Evolutionary conservation across 1,284 basidiomycete species (phyloP).

Genomic region (Anthracocystis panici-leucophaei): DNA sequence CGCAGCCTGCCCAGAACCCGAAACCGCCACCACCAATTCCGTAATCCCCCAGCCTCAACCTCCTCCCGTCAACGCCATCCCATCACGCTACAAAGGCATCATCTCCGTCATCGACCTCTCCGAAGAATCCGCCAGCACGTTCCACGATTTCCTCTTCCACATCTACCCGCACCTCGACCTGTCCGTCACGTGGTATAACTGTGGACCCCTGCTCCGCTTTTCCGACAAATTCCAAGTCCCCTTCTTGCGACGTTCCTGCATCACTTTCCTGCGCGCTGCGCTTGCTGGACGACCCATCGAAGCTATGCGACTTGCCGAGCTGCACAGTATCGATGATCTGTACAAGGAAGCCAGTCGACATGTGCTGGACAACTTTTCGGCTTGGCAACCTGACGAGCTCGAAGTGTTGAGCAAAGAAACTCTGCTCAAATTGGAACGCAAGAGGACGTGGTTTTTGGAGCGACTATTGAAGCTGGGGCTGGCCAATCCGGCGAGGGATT

Average conservation of each 20-base stretch:
- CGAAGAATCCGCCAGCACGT: constrained; percentile 53
- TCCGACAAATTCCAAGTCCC: constrained; percentile 58
- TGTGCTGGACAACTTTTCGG: constrained; percentile 56
- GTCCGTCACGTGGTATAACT: constrained; percentile 50
- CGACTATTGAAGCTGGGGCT: constrained; percentile 89
- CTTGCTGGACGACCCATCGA: constrained; percentile 59
- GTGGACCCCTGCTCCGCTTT: constrained; percentile 48
- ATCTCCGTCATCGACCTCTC: constrained; percentile 42
- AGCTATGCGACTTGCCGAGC: constrained; percentile 57
- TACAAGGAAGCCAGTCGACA: constrained; percentile 57
- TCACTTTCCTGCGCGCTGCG: constrained; percentile 45
- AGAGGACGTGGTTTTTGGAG: constrained; percentile 74
- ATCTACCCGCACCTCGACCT: constrained; percentile 58
- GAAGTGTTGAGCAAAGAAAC: constrained; percentile 38
- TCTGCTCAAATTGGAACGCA: constrained; percentile 57
- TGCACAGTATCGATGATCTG: constrained; percentile 45
- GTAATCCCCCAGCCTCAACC: neutral
- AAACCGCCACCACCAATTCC: neutral
- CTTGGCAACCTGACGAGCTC: constrained; percentile 54
- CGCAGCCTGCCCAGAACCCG: neutral
- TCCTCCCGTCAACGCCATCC: neutral
- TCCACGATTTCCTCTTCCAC: constrained; percentile 55
- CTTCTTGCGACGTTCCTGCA: constrained; percentile 38
- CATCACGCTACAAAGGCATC: constrained; percentile 19
- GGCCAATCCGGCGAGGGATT: constrained; percentile 86